Evolutionary conservation across 768 basidiomycete genomes (phyloP), one percentile per base, ranked within the genome.

Genomic region (Saitozyma podzolica): DNA sequence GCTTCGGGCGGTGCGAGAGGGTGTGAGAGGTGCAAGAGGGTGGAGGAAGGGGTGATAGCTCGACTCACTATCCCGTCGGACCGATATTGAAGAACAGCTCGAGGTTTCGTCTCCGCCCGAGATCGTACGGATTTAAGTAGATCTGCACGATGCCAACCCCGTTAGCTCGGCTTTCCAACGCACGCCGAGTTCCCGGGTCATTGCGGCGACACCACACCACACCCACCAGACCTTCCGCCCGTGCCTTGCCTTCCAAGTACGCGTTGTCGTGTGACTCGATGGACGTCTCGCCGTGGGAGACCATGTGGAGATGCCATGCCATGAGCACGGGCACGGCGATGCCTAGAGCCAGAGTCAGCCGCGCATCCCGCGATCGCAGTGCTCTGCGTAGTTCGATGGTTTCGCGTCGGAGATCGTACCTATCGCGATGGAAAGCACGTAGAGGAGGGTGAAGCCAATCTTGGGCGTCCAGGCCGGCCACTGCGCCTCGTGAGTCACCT

Each of bases 201-300:
- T 11, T 6, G 45, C 13, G n/a, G n/a, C n/a, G 6, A 17, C 6
- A 6, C 45, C 45, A 51, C 4, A 1, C 10, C 19, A 2, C 49
- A 78, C 85, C 42, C 62, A 89, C 90, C 80, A 90, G 86, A 48
- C 87, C 87, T 29, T 92, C 82, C 9, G 82, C 79, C 60, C 85
- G 84, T 0, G 93, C 92, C 42, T 86, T 79, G 60, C 82, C 85
- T 1, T 85, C 82, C 73, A 98, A 95, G 39, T 88, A 84, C 8
- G 87, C 86, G 70, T 92, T 86, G 70, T 98, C 95, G 66, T 92
- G 91, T 7, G 84, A 84, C 79, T 99, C 96, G 8, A 98, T 94
- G 0, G 88, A 85, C 0, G 93, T 97, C 76, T 97, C 93, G 0
- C 87, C 92, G 42, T 82, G 77, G 0, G 85, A 77, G 11, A 96